Percentiles rank a stretch among this genome's conserved stretches.
phyloP scores from a whole-genome alignment of 2,329 filamentous ascomycete species.

The Exophiala sp. region DNA sequence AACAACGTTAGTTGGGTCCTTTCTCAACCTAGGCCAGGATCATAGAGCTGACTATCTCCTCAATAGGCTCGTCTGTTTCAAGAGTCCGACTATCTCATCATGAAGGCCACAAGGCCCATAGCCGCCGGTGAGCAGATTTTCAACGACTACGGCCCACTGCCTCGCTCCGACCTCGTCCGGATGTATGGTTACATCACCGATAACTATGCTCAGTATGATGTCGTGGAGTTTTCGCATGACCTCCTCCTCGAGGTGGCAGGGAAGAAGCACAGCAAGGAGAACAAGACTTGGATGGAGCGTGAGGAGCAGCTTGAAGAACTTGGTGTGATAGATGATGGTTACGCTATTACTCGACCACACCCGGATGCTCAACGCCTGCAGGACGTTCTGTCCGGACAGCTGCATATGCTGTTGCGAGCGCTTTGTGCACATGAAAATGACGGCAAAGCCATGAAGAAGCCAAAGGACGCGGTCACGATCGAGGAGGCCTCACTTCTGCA shows the following conservation, averaged over 20 bases:
- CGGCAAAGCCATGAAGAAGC: slow-evolving; percentile 2
- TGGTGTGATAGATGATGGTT: slow-evolving; percentile 64
- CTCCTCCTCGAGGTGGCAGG: slow-evolving; percentile 46
- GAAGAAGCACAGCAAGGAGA: slow-evolving; percentile 31
- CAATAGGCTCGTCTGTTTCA: slow-evolving; percentile 52
- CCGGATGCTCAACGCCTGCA: slow-evolving; percentile 27
- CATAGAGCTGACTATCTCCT: not conserved
- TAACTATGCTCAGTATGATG: slow-evolving; percentile 71
- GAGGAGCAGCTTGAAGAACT: slow-evolving; percentile 53
- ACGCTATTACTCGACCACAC: slow-evolving; percentile 51
- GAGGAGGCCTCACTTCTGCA: slow-evolving; percentile 23
- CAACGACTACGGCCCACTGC: slow-evolving; percentile 83
- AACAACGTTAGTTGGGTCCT: slow-evolving; percentile 53
- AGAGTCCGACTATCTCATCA: slow-evolving; percentile 57
- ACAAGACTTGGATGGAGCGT: slow-evolving; percentile 31
- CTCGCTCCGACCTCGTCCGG: slow-evolving; percentile 73
- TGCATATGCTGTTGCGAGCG: slow-evolving; percentile 37
- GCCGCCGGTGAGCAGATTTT: slow-evolving; percentile 67
- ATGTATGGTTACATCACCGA: slow-evolving; percentile 82
- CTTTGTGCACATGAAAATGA: slow-evolving; percentile 24
- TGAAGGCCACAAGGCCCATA: slow-evolving; percentile 65
- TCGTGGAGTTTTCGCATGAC: slow-evolving; percentile 67
- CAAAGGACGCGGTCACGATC: slow-evolving; percentile 18
- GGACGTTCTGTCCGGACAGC: slow-evolving; percentile 37
- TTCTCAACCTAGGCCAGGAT: not conserved